Conservation (phyloP, 2,329 filamentous ascomycete species). For the Trichophyton rubrum region DNA sequence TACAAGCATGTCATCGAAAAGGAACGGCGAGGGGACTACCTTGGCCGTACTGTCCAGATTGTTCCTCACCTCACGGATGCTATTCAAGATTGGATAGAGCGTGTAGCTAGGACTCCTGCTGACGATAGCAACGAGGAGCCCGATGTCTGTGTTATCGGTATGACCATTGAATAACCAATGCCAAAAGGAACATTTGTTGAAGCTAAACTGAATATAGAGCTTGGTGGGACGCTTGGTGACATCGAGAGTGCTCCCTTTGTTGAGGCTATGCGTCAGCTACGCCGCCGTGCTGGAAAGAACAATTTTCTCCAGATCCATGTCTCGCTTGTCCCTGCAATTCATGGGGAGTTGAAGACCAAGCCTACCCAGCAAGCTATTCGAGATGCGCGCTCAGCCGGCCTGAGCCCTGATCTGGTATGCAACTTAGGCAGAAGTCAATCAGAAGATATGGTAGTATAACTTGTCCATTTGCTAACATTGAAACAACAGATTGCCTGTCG, state of each 20-base stretch:
- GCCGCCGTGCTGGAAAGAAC: slow-evolving; percentile 54
- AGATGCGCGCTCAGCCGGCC: slow-evolving; percentile 67
- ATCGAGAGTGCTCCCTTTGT: slow-evolving; percentile 79
- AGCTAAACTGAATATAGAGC: slow-evolving; percentile 28
- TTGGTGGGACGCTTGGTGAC: slow-evolving; percentile 46
- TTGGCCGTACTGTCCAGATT: slow-evolving; percentile 85
- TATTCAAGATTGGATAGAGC: slow-evolving; percentile 82
- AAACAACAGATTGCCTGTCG: slow-evolving; percentile 68
- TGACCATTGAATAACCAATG: slow-evolving; percentile 25
- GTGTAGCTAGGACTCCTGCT: slow-evolving; percentile 72
- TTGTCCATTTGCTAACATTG: slow-evolving; percentile 7
- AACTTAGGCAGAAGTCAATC: background rate
- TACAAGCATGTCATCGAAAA: slow-evolving; percentile 78
- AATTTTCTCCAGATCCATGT: slow-evolving; percentile 86
- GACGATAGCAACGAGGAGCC: slow-evolving; percentile 73
- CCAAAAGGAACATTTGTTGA: background rate
- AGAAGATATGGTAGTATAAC: background rate
- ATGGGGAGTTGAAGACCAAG: slow-evolving; percentile 83
- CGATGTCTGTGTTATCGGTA: slow-evolving; percentile 74
- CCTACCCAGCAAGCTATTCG: slow-evolving; percentile 87
- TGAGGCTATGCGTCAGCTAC: slow-evolving; percentile 68
- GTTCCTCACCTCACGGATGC: slow-evolving; percentile 61
- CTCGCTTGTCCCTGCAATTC: slow-evolving; percentile 66
- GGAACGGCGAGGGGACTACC: slow-evolving; percentile 60
- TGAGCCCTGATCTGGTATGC: slow-evolving; percentile 55